Conservation (phyloP, 2,329 filamentous ascomycete genomes). For the Dactylellina cionopaga region DNA sequence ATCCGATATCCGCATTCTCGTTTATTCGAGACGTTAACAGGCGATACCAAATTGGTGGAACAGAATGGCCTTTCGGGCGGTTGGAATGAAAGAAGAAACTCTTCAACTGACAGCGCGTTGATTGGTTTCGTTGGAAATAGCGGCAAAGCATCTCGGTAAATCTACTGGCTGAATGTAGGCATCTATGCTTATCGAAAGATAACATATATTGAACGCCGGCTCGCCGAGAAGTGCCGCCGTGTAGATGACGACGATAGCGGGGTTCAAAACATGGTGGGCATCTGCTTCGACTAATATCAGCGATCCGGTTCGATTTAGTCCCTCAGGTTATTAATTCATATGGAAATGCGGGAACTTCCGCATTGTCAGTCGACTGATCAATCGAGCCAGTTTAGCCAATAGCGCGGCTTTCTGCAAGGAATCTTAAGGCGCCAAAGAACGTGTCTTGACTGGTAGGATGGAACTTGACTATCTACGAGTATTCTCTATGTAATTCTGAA, state of each 20-base stretch:
- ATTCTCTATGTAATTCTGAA: too few relatives aligned
- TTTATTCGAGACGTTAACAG: slow-evolving; percentile 45
- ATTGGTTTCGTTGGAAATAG: background rate
- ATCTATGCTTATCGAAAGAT: background rate
- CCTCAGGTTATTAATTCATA: too few relatives aligned
- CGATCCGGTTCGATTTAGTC: too few relatives aligned
- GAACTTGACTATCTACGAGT: too few relatives aligned
- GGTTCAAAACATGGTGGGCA: background rate
- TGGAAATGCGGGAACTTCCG: too few relatives aligned
- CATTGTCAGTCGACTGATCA: too few relatives aligned
- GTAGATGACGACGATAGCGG: slow-evolving; percentile 23
- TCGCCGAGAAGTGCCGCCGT: background rate
- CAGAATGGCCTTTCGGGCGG: slow-evolving; percentile 13
- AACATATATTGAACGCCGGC: background rate
- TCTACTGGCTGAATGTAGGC: slow-evolving; percentile 15
- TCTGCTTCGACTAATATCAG: too few relatives aligned
- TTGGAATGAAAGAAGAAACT: background rate
- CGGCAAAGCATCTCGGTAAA: slow-evolving; percentile 26
- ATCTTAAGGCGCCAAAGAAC: too few relatives aligned
- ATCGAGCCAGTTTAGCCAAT: too few relatives aligned
- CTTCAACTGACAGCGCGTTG: too few relatives aligned
- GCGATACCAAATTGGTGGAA: slow-evolving; percentile 27
- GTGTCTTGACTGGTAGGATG: too few relatives aligned
- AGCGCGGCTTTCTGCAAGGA: too few relatives aligned
- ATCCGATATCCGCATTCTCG: background rate